Base-by-base conservation (phyloP, 2,329 filamentous ascomycete species). In the Phoma sp. region DNA sequence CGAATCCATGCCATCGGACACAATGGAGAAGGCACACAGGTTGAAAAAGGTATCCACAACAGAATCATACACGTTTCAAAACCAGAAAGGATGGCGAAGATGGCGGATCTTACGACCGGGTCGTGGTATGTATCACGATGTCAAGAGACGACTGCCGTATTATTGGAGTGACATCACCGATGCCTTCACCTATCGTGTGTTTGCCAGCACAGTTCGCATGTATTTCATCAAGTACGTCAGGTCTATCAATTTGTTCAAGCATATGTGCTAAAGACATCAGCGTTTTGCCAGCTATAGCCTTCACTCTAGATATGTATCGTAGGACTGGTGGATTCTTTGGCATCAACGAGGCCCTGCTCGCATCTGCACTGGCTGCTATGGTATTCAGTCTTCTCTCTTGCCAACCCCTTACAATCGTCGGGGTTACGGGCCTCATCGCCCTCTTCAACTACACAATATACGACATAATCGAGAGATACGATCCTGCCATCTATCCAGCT, bases 361-460 rank as follows among this genome's bases (percentile, higher is more conserved):
- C 82, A 1, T 83, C 82, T 0, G 82, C 80, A 2, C 66, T 84
- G n/a, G 82, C 80, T 2, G 81, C 81, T 3, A 77, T 83, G 60
- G 78, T 84, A 1, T 84, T 84, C 66, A 83, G 79, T 60, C 62
- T 80, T 5, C 62, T 84, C 2, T 76, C 76, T 22, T 80, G 77
- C 27, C 82, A 85, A 61, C 83, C 83, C 0, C 67, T 85, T 38
- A 84, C 81, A 3, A 82, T 85, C 14, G 82, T 85, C 13, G 83
- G 83, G 4, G 80, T 85, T 33, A 84, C 82, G 4, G 83, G 83
- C 55, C 54, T 73, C 10, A 72, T 73, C n/a, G 67, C 68, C 1
- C 65, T 82, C 0, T 85, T 86, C 75, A 84, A 85, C 64, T 85
- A 83, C 61, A 86, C 83, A 23, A 83, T 84, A 57, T 85, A 82